phyloP scores from a whole-genome alignment of 768 basidiomycete genomes.

The Galerina marginata region DNA sequence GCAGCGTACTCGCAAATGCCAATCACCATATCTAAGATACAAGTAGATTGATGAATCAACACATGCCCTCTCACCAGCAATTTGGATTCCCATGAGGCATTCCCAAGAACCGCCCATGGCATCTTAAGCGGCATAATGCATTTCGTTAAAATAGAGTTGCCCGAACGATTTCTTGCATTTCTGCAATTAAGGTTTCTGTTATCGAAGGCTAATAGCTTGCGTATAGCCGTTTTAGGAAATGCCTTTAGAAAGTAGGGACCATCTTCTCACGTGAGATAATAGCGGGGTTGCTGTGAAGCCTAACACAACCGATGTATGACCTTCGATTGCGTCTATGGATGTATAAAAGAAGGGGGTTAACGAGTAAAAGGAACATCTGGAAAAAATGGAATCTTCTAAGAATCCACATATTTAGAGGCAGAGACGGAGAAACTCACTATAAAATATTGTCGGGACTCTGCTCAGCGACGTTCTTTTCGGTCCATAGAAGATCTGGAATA shows the following conservation, averaged over 20 bases:
- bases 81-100: slow-evolving; percentile 16
- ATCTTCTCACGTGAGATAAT: too few species aligned
- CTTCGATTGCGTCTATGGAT: too few species aligned
- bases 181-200: slow-evolving; percentile 2
- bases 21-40: slow-evolving; percentile 18
- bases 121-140: slow-evolving; percentile 6
- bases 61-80: slow-evolving; percentile 11
- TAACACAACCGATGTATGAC: too few species aligned
- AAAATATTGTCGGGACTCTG: too few species aligned
- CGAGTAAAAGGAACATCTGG: too few species aligned
- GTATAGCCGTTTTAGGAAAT: neutral
- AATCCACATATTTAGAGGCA: too few species aligned
- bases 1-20: slow-evolving; percentile 10
- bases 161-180: slow-evolving; percentile 14
- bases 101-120: slow-evolving; percentile 7
- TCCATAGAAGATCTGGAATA: neutral
- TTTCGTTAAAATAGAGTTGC: slow-evolving; percentile 18
- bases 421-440: too few species aligned
- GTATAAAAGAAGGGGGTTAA: too few species aligned
- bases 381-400: too few species aligned
- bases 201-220: neutral
- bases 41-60: slow-evolving; percentile 12
- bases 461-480: neutral
- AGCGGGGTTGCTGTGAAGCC: too few species aligned
- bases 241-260: too few species aligned